These are phyloP conservation scores for Papiliotrema laurentii DNA, from an alignment of 1,284 basidiomycete species.

Conservation along the genomic window DNA sequence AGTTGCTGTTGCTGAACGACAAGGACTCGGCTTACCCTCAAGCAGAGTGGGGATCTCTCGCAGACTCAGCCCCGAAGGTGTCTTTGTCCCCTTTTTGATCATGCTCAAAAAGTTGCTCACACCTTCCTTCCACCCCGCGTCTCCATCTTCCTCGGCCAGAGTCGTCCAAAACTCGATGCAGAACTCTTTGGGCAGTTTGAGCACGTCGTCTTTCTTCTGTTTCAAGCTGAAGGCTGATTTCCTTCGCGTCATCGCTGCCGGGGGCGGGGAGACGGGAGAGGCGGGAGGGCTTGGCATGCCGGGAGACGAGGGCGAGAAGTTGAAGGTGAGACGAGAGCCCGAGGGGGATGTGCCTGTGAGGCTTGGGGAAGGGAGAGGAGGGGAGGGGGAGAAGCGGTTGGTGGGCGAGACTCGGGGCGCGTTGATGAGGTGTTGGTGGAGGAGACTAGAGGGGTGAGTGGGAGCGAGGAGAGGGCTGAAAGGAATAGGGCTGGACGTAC, in stretches of 20 bases:
- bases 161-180: conserved; percentile 41
- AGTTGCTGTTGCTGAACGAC: not conserved
- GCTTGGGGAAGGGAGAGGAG: conserved; percentile 16
- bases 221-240: conserved; percentile 22
- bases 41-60: conserved; percentile 39
- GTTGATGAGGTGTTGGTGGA: conserved; percentile 10
- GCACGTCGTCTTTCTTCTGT: conserved; percentile 21
- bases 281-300: conserved; percentile 7
- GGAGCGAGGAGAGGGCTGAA: not conserved
- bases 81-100: conserved; percentile 45
- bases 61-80: conserved; percentile 38
- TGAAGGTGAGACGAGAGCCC: conserved; percentile 18
- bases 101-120: conserved; percentile 31
- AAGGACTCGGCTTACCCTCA: conserved; percentile 24
- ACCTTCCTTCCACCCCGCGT: conserved; percentile 31
- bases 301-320: conserved; percentile 7
- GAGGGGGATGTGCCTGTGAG: conserved; percentile 21
- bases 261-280: not conserved
- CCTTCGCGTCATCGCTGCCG: conserved; percentile 9
- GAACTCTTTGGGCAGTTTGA: conserved; percentile 44
- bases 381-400: conserved; percentile 5
- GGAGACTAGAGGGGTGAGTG: conserved; percentile 3
- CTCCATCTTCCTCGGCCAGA: conserved; percentile 37
- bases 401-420: not conserved
- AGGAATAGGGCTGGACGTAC: conserved; percentile 22